Conservation (phyloP, 202 grass and related monocot genomes). For the Carex sylvatica region DNA sequence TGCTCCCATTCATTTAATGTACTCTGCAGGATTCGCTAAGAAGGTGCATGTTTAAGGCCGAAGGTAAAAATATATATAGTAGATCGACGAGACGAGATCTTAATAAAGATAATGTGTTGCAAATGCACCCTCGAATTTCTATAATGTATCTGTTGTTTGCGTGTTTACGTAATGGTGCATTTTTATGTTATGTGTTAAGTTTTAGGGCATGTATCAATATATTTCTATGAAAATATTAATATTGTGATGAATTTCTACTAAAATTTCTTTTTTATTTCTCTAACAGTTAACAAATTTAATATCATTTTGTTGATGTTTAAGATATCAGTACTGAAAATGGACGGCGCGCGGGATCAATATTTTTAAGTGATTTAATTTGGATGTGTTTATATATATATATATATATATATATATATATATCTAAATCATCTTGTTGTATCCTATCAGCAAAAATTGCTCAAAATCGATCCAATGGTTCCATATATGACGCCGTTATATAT, state of each 20-base stretch:
- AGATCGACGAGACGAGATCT: background rate
- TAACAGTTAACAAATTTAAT: no score
- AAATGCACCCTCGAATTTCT: background rate
- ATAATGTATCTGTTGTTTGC: background rate
- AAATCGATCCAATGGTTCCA: background rate
- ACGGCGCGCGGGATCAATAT: background rate
- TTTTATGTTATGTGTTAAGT: background rate
- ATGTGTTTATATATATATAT: no score
- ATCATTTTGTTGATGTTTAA: no score
- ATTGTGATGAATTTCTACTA: background rate
- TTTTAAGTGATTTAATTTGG: background rate
- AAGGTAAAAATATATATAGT: background rate
- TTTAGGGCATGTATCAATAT: background rate
- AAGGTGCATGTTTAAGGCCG: background rate
- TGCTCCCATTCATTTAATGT: background rate
- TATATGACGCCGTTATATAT: background rate
- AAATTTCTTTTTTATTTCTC: background rate
- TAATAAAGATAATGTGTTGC: background rate
- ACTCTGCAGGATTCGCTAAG: background rate
- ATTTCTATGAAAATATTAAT: background rate
- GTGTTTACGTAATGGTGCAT: background rate
- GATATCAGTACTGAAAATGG: background rate
- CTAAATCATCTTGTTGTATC: background rate
- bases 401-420: background rate
- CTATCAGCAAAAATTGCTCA: background rate